Evolutionary conservation across 306 rosid species (phyloP).

Genomic region (Corylus americana): DNA sequence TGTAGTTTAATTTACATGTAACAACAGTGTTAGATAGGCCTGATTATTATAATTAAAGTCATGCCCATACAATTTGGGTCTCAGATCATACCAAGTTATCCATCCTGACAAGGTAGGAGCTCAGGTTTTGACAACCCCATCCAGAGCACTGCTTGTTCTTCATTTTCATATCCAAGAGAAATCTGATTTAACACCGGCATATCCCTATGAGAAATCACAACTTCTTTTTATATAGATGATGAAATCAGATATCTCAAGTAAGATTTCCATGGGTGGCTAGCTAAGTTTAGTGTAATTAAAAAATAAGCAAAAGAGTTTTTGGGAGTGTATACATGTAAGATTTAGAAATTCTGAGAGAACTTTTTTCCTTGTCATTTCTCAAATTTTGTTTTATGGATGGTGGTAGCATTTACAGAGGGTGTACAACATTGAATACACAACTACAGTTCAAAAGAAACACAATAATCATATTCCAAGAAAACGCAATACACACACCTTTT

Average conservation of each 20-base stretch:
- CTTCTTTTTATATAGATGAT: not conserved
- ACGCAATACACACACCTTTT: slow-evolving; percentile 39
- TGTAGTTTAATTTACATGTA: no score
- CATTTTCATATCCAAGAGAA: not conserved
- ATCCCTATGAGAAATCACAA: not conserved
- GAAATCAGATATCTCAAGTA: not conserved
- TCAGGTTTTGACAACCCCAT: no score
- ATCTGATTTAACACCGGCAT: not conserved
- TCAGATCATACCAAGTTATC: no score
- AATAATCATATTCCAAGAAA: slow-evolving; percentile 32
- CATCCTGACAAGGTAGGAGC: no score
- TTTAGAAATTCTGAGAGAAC: not conserved
- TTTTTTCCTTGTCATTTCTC: not conserved
- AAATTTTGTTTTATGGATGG: not conserved
- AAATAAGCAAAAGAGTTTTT: not conserved
- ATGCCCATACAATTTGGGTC: no score
- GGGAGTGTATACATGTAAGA: not conserved
- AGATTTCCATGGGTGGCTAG: not conserved
- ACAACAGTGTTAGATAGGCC: no score
- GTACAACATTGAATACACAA: slow-evolving; percentile 19
- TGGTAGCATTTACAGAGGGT: slow-evolving; percentile 25
- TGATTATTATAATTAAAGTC: no score
- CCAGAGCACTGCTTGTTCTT: not conserved
- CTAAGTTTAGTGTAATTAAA: not conserved
- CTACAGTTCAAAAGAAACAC: slow-evolving; percentile 24